Conservation (phyloP, 1,284 basidiomycete species). For the Heterobasidion irregulare region DNA sequence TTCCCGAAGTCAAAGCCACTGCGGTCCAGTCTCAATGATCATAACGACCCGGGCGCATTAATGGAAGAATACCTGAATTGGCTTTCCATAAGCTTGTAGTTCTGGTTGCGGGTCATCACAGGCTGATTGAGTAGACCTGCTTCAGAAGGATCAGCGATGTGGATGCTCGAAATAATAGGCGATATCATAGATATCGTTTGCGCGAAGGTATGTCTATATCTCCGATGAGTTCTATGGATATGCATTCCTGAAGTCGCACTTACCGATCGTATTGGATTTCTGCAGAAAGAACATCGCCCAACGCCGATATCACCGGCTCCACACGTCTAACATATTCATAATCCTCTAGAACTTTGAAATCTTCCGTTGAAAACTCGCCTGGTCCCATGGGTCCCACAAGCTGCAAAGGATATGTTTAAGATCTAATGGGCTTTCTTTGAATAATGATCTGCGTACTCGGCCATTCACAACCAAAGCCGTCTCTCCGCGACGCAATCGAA, state of each 20-base stretch:
- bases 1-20: constrained; percentile 71
- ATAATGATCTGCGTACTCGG: constrained; percentile 40
- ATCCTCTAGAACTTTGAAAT: constrained; percentile 59
- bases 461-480: constrained; percentile 74
- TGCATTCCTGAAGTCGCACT: neutral
- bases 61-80: constrained; percentile 46
- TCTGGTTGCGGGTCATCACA: constrained; percentile 43
- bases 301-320: constrained; percentile 55
- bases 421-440: neutral
- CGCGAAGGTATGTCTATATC: constrained; percentile 42
- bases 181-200: constrained; percentile 57
- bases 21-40: neutral
- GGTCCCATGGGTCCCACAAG: constrained; percentile 55
- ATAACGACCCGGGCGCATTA: neutral
- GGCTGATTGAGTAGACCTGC: constrained; percentile 64
- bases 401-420: constrained; percentile 24
- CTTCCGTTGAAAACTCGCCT: constrained; percentile 51
- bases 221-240: neutral
- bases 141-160: constrained; percentile 63
- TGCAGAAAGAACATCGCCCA: constrained; percentile 43
- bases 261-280: neutral
- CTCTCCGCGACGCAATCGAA: constrained; percentile 51
- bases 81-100: constrained; percentile 51
- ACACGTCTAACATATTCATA: constrained; percentile 72
- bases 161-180: constrained; percentile 63